phyloP scores from a whole-genome alignment of 2,329 filamentous ascomycete genomes.

The Rutstroemia sp. region DNA sequence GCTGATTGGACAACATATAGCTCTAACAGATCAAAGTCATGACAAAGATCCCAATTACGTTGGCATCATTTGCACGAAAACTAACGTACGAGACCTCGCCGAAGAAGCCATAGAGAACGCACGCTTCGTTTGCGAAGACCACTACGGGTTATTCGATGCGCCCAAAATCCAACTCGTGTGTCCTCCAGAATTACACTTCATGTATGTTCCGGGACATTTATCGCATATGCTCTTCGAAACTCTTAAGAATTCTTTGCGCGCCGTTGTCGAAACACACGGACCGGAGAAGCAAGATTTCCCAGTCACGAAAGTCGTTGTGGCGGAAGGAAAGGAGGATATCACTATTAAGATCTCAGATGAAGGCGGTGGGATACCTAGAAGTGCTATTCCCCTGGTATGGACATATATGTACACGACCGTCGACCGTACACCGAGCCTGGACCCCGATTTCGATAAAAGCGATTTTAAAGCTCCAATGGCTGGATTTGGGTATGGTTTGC shows the following conservation, averaged over 20 bases:
- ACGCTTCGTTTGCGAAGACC: conserved; percentile 97
- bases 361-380: conserved; percentile 89
- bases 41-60: conserved; percentile 89
- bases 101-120: conserved; percentile 98
- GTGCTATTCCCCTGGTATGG: conserved; percentile 95
- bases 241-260: conserved; percentile 93
- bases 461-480: conserved; percentile 99
- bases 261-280: conserved; percentile 91
- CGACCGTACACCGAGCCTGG: conserved; percentile 86
- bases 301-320: conserved; percentile 93
- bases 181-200: conserved; percentile 90
- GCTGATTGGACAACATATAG: conserved; percentile 98
- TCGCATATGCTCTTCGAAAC: conserved; percentile 99
- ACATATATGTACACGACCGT: conserved; percentile 99
- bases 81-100: conserved; percentile 89
- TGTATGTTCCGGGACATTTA: conserved; percentile 98
- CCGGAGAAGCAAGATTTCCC: conserved; percentile 95
- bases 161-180: conserved; percentile 96
- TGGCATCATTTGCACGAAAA: conserved; percentile 98
- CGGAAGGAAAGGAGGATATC: conserved; percentile 96
- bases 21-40: conserved; percentile 86
- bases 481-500: conserved; percentile 94
- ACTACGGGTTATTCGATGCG: conserved; percentile 94
- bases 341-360: conserved; percentile 98
- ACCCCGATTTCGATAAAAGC: conserved; percentile 97